A percentile compares a stretch with the other conserved stretches of the same genome.
phyloP scores from a whole-genome alignment of 2,329 filamentous ascomycete genomes.

The Alternaria sp. region DNA sequence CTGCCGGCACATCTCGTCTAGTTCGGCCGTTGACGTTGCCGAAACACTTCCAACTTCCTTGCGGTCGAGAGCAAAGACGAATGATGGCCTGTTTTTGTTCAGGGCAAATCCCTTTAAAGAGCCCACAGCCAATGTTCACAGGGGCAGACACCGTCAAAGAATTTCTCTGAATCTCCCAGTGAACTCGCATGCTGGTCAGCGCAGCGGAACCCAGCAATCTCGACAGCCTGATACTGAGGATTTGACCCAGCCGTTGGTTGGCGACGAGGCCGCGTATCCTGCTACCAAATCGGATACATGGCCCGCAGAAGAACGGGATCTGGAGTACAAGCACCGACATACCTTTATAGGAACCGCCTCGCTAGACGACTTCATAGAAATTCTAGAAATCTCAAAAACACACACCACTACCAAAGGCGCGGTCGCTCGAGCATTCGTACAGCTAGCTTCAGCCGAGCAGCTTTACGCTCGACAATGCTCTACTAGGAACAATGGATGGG shows the following conservation, averaged over 20 bases:
- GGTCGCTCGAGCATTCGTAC: slow-evolving; percentile 30
- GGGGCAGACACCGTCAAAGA: slow-evolving; percentile 15
- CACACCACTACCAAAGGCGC: slow-evolving; percentile 19
- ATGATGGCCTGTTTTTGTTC: slow-evolving; percentile 21
- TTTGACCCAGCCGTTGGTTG: neutral
- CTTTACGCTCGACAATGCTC: slow-evolving; percentile 32
- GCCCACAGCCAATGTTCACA: neutral
- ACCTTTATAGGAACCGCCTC: slow-evolving; percentile 43
- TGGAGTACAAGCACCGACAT: slow-evolving; percentile 43
- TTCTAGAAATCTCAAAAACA: slow-evolving; percentile 23
- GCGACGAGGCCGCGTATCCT: neutral
- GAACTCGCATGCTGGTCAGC: neutral
- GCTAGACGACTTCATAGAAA: slow-evolving; percentile 34
- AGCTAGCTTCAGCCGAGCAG: slow-evolving; percentile 34
- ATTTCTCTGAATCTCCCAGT: slow-evolving; percentile 25
- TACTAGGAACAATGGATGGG: slow-evolving; percentile 26
- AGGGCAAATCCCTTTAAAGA: slow-evolving; percentile 11
- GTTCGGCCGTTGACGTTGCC: neutral
- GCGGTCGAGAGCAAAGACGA: slow-evolving; percentile 10
- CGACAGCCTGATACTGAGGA: neutral
- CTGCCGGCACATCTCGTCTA: neutral
- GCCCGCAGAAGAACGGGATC: slow-evolving; percentile 25
- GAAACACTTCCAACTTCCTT: slow-evolving; percentile 2
- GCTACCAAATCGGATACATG: neutral
- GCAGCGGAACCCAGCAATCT: neutral